These are phyloP conservation scores for Heliamphora exappendiculata DNA, from an alignment of 148 eudicot species.

Conservation along the genomic window DNA sequence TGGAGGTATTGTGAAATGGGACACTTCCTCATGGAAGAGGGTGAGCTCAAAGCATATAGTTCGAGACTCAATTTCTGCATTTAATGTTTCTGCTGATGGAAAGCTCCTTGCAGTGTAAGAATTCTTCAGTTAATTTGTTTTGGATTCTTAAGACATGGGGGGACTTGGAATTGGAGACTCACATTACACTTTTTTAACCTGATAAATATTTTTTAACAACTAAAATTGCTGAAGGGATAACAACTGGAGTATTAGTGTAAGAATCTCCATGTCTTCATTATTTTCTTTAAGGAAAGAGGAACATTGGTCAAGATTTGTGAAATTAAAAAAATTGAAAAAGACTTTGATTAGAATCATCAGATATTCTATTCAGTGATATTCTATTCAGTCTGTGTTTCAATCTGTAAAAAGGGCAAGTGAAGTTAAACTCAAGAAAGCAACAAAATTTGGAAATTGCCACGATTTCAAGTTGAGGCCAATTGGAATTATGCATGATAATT, in stretches of 20 bases:
- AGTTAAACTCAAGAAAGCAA: no score
- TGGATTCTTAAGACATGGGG: slow-evolving; percentile 3
- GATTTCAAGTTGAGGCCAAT: no score
- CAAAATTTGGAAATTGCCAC: no score
- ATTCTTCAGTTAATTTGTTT: background rate
- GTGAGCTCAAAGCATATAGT: slow-evolving; percentile 47
- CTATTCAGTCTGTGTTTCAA: no score
- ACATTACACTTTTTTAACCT: background rate
- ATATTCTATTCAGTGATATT: no score
- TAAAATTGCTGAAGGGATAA: background rate
- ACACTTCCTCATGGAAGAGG: slow-evolving; percentile 69
- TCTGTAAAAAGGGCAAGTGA: no score
- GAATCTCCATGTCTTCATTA: background rate
- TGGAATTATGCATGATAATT: no score
- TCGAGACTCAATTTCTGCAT: slow-evolving; percentile 67
- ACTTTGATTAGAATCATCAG: no score
- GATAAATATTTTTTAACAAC: background rate
- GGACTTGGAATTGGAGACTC: background rate
- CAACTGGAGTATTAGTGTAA: background rate
- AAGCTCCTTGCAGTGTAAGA: slow-evolving; percentile 81
- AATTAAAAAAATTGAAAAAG: no score
- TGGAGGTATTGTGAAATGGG: slow-evolving; percentile 65
- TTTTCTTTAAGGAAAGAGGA: background rate
- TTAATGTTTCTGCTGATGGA: slow-evolving; percentile 75
- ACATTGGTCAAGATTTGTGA: background rate